Percentiles rank a stretch among this genome's conserved stretches.
phyloP scores from a whole-genome alignment of 2,329 filamentous ascomycete species.

The Epichloe gansuensis region DNA sequence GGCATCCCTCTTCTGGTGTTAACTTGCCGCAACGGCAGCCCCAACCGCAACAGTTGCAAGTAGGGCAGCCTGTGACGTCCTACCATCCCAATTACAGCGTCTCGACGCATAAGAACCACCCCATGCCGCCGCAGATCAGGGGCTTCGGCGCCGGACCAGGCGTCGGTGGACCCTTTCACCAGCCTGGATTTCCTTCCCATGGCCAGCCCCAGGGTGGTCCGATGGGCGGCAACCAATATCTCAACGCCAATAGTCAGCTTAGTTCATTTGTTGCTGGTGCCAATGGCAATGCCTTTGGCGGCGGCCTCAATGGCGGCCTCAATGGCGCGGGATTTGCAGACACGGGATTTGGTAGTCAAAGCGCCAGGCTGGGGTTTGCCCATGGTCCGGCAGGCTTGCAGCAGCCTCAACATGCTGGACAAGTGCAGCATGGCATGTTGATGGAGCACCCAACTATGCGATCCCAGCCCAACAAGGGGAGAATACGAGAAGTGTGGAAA shows the following conservation, averaged over 20 bases:
- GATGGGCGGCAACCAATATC: slow-evolving; percentile 58
- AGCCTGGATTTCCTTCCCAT: slow-evolving; percentile 39
- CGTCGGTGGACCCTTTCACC: slow-evolving; percentile 28
- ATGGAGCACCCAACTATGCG: slow-evolving; percentile 30
- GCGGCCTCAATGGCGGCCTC: slow-evolving; percentile 42
- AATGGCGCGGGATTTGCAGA: slow-evolving; percentile 46
- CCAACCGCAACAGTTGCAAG: neutral
- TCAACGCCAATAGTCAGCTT: slow-evolving; percentile 52
- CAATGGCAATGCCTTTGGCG: slow-evolving; percentile 43
- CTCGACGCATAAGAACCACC: neutral
- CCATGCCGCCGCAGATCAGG: slow-evolving; percentile 27
- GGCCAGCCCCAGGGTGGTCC: slow-evolving; percentile 36
- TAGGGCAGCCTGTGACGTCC: neutral
- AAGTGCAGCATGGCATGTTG: slow-evolving; percentile 26
- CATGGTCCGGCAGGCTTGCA: slow-evolving; percentile 47
- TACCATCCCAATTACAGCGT: neutral
- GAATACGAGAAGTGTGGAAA: slow-evolving; percentile 95
- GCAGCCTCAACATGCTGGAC: slow-evolving; percentile 43
- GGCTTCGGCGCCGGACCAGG: slow-evolving; percentile 25
- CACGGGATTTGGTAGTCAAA: slow-evolving; percentile 73
- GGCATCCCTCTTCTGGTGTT: neutral
- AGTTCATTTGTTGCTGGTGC: slow-evolving; percentile 52
- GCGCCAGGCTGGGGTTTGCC: slow-evolving; percentile 76
- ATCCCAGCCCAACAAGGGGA: slow-evolving; percentile 52
- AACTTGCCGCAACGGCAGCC: neutral